phyloP scores from a whole-genome alignment of 2,329 filamentous ascomycete species.

The Helotiales sp. region DNA sequence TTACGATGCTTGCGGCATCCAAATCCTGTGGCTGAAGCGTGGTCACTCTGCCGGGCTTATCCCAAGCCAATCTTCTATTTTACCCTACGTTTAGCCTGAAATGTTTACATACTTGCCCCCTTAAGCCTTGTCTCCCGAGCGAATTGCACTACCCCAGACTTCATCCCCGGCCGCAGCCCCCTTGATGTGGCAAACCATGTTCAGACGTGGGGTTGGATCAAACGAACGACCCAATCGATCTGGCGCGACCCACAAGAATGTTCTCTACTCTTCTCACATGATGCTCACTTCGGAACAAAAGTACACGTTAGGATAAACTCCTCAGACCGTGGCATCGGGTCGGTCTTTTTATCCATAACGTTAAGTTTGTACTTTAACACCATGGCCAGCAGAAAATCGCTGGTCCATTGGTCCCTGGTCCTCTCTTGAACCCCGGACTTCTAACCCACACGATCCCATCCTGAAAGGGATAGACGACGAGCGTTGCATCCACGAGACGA shows the following conservation, averaged over 20 bases:
- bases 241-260: conserved; percentile 3
- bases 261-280: conserved; percentile 13
- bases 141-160: conserved; percentile 10
- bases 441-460: conserved; percentile 8
- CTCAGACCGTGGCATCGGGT: conserved; percentile 20
- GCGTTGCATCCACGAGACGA: conserved; percentile 27
- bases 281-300: conserved; percentile 9
- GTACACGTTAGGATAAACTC: conserved; percentile 13
- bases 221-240: conserved; percentile 10
- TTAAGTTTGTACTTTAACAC: not conserved
- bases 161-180: not conserved
- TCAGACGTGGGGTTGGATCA: conserved; percentile 13
- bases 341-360: conserved; percentile 15
- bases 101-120: not conserved
- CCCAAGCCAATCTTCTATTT: not conserved
- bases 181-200: not conserved
- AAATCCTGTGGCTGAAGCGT: not conserved
- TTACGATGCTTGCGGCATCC: conserved; percentile 1
- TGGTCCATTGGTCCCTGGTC: not conserved
- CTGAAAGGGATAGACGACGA: conserved; percentile 30
- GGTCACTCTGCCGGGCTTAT: not conserved
- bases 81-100: conserved; percentile 16
- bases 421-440: not conserved
- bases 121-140: conserved; percentile 9
- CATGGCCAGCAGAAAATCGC: not conserved